phyloP scores from a whole-genome alignment of 805 yeast genomes.

The Zygosaccharomyces gambellarensis region DNA sequence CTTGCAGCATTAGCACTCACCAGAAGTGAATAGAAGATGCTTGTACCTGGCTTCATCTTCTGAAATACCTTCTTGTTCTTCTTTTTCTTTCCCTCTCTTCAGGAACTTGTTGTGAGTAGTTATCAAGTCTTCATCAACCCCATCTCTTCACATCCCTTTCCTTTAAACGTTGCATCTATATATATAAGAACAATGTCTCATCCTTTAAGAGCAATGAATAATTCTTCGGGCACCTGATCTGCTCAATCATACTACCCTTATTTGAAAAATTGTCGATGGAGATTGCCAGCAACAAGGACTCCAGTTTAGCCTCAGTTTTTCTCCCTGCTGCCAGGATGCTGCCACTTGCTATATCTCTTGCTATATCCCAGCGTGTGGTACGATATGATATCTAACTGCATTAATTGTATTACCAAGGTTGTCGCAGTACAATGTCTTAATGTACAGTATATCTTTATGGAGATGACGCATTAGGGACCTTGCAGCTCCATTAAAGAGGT shows the following conservation, averaged over 20 bases:
- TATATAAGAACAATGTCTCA: neutral
- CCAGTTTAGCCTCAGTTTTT: too few relatives aligned
- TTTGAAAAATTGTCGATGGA: neutral
- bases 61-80: neutral
- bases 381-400: neutral
- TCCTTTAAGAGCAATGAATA: neutral
- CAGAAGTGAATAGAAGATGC: slow-evolving; percentile 4
- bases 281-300: too few relatives aligned
- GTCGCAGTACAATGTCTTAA: too few relatives aligned
- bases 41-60: neutral
- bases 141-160: neutral
- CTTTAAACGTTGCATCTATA: neutral
- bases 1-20: slow-evolving; percentile 6
- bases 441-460: too few relatives aligned
- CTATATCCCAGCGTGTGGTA: too few relatives aligned
- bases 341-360: too few relatives aligned
- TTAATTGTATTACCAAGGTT: neutral
- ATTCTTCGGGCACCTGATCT: neutral
- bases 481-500: too few relatives aligned
- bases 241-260: neutral
- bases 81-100: too few relatives aligned
- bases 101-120: neutral
- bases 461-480: too few relatives aligned
- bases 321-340: too few relatives aligned
- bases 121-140: neutral